phyloP scores from a whole-genome alignment of 1,139 yeast species.

The Komagataea norvegica region DNA sequence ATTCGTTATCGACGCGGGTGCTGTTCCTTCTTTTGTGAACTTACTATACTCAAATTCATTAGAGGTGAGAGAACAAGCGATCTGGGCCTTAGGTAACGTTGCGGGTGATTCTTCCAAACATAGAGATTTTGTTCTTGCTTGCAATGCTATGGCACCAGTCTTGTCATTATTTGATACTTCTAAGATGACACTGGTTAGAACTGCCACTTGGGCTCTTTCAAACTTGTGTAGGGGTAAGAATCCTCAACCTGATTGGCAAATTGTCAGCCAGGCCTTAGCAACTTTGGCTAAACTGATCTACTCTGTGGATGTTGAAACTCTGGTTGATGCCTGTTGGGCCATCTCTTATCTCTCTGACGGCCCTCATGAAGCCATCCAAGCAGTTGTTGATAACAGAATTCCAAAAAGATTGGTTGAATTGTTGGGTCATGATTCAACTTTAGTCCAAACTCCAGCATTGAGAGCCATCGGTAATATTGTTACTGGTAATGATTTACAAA shows the following conservation, averaged over 20 bases:
- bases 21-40: slow-evolving; percentile 86
- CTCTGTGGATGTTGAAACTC: slow-evolving; percentile 86
- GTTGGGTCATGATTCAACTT: slow-evolving; percentile 73
- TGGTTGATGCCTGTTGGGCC: slow-evolving; percentile 99
- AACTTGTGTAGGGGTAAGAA: slow-evolving; percentile 94
- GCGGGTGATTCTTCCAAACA: slow-evolving; percentile 93
- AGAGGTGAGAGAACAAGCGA: slow-evolving; percentile 97
- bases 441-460: slow-evolving; percentile 94
- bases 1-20: slow-evolving; percentile 87
- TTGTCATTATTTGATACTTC: slow-evolving; percentile 72
- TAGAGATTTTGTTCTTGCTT: slow-evolving; percentile 81
- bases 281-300: slow-evolving; percentile 87
- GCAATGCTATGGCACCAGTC: slow-evolving; percentile 89
- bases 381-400: slow-evolving; percentile 93
- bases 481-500: slow-evolving; percentile 93
- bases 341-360: slow-evolving; percentile 94
- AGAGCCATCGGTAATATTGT: slow-evolving; percentile 98
- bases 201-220: slow-evolving; percentile 97
- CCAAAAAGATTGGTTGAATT: slow-evolving; percentile 92
- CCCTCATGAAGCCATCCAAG: slow-evolving; percentile 87
- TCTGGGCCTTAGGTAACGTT: slow-evolving; percentile 98
- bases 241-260: slow-evolving; percentile 94
- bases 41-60: slow-evolving; percentile 73
- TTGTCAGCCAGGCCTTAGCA: slow-evolving; percentile 84
- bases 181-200: slow-evolving; percentile 83